phyloP scores from a whole-genome alignment of 805 yeast species.

The Wickerhamiella sorbophila region DNA sequence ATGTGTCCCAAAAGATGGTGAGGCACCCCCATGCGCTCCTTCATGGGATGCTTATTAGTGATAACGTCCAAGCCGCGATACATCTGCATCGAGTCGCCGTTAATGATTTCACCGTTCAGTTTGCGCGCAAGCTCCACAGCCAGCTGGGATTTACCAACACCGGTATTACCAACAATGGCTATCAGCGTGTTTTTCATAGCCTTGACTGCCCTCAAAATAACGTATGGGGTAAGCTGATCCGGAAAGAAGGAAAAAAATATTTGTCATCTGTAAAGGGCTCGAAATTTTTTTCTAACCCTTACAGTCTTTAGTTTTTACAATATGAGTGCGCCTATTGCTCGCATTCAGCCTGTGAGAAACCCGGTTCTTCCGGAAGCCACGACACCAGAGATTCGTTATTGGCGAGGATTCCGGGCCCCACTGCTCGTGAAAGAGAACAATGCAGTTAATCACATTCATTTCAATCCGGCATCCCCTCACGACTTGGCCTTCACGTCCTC shows the following conservation, averaged over 20 bases:
- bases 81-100: conserved; percentile 97
- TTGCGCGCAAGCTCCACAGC: conserved; percentile 64
- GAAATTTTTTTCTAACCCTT: conserved; percentile 1
- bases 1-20: conserved; percentile 87
- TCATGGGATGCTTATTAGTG: conserved; percentile 82
- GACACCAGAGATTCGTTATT: conserved; percentile 65
- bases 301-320: conserved; percentile 2
- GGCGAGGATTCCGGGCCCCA: conserved; percentile 78
- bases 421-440: conserved; percentile 87
- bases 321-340: conserved; percentile 18
- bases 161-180: conserved; percentile 83
- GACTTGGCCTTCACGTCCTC: conserved; percentile 87
- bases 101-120: conserved; percentile 76
- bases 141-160: conserved; percentile 86
- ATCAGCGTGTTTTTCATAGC: conserved; percentile 29
- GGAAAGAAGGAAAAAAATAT: not conserved
- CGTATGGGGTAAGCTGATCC: no score
- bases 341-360: conserved; percentile 13
- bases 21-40: conserved; percentile 55
- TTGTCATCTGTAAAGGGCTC: not conserved
- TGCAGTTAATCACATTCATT: conserved; percentile 75
- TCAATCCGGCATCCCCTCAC: conserved; percentile 73
- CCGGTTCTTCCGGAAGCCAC: conserved; percentile 17
- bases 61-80: conserved; percentile 58
- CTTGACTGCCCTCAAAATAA: not conserved